phyloP scores from a whole-genome alignment of 208 protist genomes.

The Wallacemonas sp. region DNA sequence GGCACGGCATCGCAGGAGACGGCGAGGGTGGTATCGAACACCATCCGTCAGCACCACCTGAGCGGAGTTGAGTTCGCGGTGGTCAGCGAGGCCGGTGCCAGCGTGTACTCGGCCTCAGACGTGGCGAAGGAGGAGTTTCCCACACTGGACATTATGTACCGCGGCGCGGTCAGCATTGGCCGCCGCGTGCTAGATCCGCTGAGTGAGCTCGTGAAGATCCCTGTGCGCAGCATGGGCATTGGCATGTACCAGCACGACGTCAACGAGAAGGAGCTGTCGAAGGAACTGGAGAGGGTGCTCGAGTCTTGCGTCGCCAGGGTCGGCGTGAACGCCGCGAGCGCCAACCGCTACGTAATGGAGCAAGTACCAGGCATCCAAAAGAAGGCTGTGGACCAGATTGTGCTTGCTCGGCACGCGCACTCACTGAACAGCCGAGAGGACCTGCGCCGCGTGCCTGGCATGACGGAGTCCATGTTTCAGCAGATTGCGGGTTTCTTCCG shows the following conservation, averaged over 20 bases:
- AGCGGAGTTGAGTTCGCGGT: constrained; percentile 76
- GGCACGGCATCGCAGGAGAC: constrained; percentile 75
- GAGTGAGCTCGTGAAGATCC: constrained; percentile 90
- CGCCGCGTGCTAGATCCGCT: constrained; percentile 90
- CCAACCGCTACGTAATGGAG: constrained; percentile 81
- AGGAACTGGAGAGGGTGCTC: constrained; percentile 59
- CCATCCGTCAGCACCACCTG: constrained; percentile 44
- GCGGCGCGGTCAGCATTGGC: constrained; percentile 87
- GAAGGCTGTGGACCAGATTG: constrained; percentile 74
- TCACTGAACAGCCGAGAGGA: constrained; percentile 73
- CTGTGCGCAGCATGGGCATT: constrained; percentile 85
- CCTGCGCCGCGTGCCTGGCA: constrained; percentile 69
- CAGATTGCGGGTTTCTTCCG: constrained; percentile 88
- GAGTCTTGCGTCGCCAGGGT: constrained; percentile 79
- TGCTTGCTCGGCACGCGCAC: constrained; percentile 59
- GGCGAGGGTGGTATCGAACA: constrained; percentile 49
- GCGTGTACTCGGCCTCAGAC: constrained; percentile 82
- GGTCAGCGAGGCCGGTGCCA: constrained; percentile 85
- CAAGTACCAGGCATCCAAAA: constrained; percentile 77
- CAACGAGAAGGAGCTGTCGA: constrained; percentile 58
- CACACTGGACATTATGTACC: constrained; percentile 70
- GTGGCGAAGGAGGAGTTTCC: constrained; percentile 80
- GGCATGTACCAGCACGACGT: constrained; percentile 94
- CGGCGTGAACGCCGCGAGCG: constrained; percentile 76
- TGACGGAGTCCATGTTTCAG: constrained; percentile 73